Evolutionary conservation across 306 rosid species (phyloP).

Genomic region (Trifolium subterraneum): DNA sequence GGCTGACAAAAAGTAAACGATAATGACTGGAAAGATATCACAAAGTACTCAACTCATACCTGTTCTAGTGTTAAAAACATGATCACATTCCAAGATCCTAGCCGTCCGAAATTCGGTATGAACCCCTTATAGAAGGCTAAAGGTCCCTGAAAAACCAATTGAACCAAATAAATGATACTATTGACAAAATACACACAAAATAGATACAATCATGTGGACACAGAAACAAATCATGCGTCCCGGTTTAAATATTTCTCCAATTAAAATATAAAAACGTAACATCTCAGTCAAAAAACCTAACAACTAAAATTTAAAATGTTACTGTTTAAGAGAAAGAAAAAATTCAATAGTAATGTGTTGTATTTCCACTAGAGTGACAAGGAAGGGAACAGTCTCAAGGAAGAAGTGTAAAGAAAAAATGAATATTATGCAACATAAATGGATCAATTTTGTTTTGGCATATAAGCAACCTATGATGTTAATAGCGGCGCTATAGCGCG

Average conservation of each 20-base stretch:
- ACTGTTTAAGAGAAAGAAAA: neutral
- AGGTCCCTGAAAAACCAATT: slow-evolving; percentile 77
- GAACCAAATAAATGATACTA: slow-evolving; percentile 14
- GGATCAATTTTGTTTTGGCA: neutral
- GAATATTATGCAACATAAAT: neutral
- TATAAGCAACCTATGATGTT: too few species aligned
- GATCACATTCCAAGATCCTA: slow-evolving; percentile 99
- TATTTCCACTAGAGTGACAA: neutral
- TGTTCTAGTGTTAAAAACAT: slow-evolving; percentile 97
- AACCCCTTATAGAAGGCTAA: slow-evolving; percentile 94
- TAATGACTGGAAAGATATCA: neutral
- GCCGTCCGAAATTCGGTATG: slow-evolving; percentile 89
- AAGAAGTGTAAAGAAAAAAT: too few species aligned
- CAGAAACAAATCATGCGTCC: neutral
- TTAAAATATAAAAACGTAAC: slow-evolving; percentile 13
- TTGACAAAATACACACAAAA: neutral
- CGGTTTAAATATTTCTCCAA: neutral
- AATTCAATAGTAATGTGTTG: neutral
- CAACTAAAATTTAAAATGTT: neutral
- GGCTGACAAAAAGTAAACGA: too few species aligned
- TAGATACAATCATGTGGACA: slow-evolving; percentile 7
- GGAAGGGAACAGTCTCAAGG: neutral
- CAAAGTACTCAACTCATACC: slow-evolving; percentile 53
- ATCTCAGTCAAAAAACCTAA: neutral
- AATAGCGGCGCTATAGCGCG: too few species aligned